These are phyloP conservation scores for Cylindrodendrum hubeiense DNA, from an alignment of 2,329 filamentous ascomycete genomes.

Conservation along the genomic window DNA sequence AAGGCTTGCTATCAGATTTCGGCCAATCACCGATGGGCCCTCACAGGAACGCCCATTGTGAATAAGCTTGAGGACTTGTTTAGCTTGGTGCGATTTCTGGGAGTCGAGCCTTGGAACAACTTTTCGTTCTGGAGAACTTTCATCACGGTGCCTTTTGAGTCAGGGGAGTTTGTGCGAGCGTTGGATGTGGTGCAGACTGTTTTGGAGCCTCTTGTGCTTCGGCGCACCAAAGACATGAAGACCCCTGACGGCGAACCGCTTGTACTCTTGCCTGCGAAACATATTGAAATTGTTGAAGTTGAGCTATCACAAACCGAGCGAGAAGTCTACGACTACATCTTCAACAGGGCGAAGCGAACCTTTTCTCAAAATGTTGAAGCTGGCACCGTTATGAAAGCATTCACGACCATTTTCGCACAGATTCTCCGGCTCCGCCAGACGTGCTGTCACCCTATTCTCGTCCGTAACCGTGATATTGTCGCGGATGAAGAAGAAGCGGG, in stretches of 20 bases:
- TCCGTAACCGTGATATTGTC: slow-evolving; percentile 85
- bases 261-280: slow-evolving; percentile 84
- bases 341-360: slow-evolving; percentile 82
- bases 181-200: slow-evolving; percentile 98
- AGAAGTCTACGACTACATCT: slow-evolving; percentile 94
- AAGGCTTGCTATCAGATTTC: slow-evolving; percentile 93
- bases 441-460: slow-evolving; percentile 92
- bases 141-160: slow-evolving; percentile 97
- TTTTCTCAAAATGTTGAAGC: slow-evolving; percentile 90
- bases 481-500: slow-evolving; percentile 90
- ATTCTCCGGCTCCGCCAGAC: slow-evolving; percentile 92
- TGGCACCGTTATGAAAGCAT: slow-evolving; percentile 94
- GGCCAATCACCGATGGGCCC: slow-evolving; percentile 88
- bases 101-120: slow-evolving; percentile 97
- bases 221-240: slow-evolving; percentile 98
- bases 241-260: slow-evolving; percentile 83
- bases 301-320: slow-evolving; percentile 87
- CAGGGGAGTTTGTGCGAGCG: slow-evolving; percentile 91
- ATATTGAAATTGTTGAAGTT: slow-evolving; percentile 87
- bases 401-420: slow-evolving; percentile 97
- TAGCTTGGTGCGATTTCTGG: slow-evolving; percentile 90
- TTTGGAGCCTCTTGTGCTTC: slow-evolving; percentile 92
- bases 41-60: slow-evolving; percentile 97
- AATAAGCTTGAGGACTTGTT: slow-evolving; percentile 96
- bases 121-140: slow-evolving; percentile 99